Conservation (phyloP, 768 basidiomycete species). For the Kwoniella sp. region DNA sequence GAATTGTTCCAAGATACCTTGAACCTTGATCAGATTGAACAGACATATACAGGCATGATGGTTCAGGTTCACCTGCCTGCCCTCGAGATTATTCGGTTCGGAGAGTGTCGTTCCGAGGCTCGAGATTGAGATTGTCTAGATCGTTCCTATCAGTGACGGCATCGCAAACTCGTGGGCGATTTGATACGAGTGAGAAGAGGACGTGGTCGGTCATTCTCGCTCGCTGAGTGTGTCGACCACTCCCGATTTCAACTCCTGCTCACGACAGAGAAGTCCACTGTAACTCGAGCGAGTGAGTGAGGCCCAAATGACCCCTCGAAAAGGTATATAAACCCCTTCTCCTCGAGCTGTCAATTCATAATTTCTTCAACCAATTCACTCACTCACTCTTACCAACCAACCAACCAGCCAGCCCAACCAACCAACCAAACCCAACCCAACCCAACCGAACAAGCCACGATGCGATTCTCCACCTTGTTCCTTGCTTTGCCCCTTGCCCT, state of each 20-base stretch:
- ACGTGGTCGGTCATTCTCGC: too few relatives aligned
- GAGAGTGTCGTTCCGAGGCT: neutral
- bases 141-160: neutral
- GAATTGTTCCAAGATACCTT: too few relatives aligned
- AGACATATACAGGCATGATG: too few relatives aligned
- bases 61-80: too few relatives aligned
- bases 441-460: slow-evolving; percentile 10
- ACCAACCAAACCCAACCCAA: slow-evolving; percentile 7
- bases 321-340: slow-evolving; percentile 22
- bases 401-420: neutral
- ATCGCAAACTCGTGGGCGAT: neutral
- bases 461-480: slow-evolving; percentile 25
- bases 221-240: too few relatives aligned
- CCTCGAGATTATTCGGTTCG: neutral
- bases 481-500: slow-evolving; percentile 24
- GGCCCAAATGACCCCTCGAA: neutral
- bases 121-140: neutral
- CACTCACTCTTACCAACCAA: neutral
- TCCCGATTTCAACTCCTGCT: too few relatives aligned
- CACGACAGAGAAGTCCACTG: too few relatives aligned
- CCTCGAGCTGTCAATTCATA: neutral
- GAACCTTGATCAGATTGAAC: neutral
- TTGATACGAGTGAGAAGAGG: neutral
- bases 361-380: slow-evolving; percentile 19
- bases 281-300: neutral